phyloP scores from a whole-genome alignment of 768 basidiomycete genomes.

The Panaeolus cyanescens region DNA sequence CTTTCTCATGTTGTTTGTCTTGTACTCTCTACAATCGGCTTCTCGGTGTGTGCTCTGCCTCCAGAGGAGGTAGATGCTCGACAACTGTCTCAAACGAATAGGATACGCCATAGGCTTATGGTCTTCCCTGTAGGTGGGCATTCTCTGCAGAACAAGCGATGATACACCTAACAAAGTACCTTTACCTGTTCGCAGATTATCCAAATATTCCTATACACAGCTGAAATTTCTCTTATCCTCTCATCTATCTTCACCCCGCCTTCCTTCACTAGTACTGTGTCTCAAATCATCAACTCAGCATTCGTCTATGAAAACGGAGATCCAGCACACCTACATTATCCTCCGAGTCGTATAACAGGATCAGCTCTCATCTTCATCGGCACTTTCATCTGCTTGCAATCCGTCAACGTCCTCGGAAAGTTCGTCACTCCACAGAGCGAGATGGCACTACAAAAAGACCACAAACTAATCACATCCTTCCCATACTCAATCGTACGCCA shows the following conservation, averaged over 20 bases:
- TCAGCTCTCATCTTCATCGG: conserved; percentile 28
- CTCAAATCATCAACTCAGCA: background rate
- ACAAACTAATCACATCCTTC: conserved; percentile 33
- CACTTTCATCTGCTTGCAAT: conserved; percentile 30
- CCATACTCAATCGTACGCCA: conserved; percentile 40
- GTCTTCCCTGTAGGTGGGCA: no score
- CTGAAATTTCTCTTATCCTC: no score
- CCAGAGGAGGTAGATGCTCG: background rate
- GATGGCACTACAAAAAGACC: conserved; percentile 35
- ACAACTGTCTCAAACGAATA: background rate
- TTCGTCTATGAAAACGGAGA: background rate
- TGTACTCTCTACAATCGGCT: background rate
- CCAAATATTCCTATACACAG: no score
- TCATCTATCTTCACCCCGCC: no score
- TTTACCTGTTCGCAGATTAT: no score
- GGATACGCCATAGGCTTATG: no score
- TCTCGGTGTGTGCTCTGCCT: background rate
- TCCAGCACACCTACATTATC: background rate
- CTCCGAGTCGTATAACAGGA: conserved; percentile 17
- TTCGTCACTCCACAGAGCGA: conserved; percentile 40
- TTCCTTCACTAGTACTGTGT: no score
- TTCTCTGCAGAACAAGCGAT: no score
- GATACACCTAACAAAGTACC: no score
- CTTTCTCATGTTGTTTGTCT: background rate
- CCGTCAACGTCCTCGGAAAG: conserved; percentile 34